phyloP scores from a whole-genome alignment of 306 rosid genomes.

The Clitoria ternatea region DNA sequence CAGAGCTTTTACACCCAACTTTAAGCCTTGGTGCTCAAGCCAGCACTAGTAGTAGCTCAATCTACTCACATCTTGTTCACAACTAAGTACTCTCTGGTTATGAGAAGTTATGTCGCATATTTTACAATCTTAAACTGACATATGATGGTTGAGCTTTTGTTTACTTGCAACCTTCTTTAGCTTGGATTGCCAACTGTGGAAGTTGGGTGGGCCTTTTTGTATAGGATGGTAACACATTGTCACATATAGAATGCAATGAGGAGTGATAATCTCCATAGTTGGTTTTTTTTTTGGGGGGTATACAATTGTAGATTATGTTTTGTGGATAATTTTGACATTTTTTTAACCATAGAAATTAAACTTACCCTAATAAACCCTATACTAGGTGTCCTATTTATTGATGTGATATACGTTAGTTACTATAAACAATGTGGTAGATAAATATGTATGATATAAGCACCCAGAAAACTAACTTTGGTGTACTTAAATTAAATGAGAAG shows the following conservation, averaged over 20 bases:
- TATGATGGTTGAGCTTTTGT: conserved; percentile 48
- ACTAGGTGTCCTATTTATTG: too few species aligned
- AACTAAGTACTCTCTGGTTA: conserved; percentile 29
- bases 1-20: conserved; percentile 74
- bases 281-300: too few species aligned
- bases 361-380: background rate
- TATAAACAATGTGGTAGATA: too few species aligned
- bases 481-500: conserved; percentile 1
- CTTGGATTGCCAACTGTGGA: conserved; percentile 42
- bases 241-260: conserved; percentile 58
- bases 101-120: conserved; percentile 28
- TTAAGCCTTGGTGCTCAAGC: conserved; percentile 63
- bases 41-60: conserved; percentile 78
- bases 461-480: too few species aligned
- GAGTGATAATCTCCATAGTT: conserved; percentile 43
- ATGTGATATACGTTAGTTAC: too few species aligned
- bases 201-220: conserved; percentile 69
- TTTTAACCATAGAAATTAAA: background rate
- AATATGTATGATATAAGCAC: too few species aligned
- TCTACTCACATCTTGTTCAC: conserved; percentile 44
- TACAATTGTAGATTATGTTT: conserved; percentile 32
- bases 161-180: conserved; percentile 41
- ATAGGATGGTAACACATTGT: conserved; percentile 68
- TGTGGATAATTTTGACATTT: conserved; percentile 16
- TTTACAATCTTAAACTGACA: conserved; percentile 47